Evolutionary conservation across 2,329 filamentous ascomycete species (phyloP).

Genomic region (Xylaria polymorpha): DNA sequence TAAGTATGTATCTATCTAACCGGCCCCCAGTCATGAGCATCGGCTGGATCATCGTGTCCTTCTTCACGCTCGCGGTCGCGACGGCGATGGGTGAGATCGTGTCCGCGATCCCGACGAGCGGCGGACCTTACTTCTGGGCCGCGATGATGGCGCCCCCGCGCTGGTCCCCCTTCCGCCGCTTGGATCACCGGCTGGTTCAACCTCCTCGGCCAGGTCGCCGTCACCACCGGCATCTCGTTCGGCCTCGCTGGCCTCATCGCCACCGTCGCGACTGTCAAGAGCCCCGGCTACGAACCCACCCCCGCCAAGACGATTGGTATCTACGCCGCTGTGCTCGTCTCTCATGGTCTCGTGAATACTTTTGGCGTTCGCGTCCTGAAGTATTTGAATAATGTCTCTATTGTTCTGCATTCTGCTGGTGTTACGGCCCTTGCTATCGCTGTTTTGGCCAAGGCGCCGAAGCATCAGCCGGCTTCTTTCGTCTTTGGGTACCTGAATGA

Average conservation of each 20-base stretch:
- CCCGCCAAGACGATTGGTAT: slow-evolving; percentile 66
- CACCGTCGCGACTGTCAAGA: slow-evolving; percentile 53
- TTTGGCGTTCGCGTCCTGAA: slow-evolving; percentile 67
- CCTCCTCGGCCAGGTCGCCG: slow-evolving; percentile 56
- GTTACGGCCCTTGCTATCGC: slow-evolving; percentile 65
- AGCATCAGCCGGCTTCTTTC: slow-evolving; percentile 64
- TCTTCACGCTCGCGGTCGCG: slow-evolving; percentile 67
- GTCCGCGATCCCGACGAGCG: slow-evolving; percentile 67
- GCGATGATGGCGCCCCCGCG: slow-evolving; percentile 64
- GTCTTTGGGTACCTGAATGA: slow-evolving; percentile 67
- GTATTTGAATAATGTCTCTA: slow-evolving; percentile 68
- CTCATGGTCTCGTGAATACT: slow-evolving; percentile 66
- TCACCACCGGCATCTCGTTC: slow-evolving; percentile 57
- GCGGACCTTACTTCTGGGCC: slow-evolving; percentile 71
- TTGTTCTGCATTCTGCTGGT: slow-evolving; percentile 65
- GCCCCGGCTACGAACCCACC: slow-evolving; percentile 53
- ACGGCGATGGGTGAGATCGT: slow-evolving; percentile 69
- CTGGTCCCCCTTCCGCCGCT: slow-evolving; percentile 53
- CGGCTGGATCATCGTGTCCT: slow-evolving; percentile 64
- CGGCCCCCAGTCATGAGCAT: slow-evolving; percentile 46
- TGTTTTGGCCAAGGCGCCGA: slow-evolving; percentile 67
- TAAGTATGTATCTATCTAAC: not conserved
- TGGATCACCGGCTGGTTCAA: slow-evolving; percentile 59
- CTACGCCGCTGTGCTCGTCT: slow-evolving; percentile 66
- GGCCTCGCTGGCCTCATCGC: slow-evolving; percentile 55